Conservation (phyloP, 2,329 filamentous ascomycete genomes). For the Cladorrhinum sp. region DNA sequence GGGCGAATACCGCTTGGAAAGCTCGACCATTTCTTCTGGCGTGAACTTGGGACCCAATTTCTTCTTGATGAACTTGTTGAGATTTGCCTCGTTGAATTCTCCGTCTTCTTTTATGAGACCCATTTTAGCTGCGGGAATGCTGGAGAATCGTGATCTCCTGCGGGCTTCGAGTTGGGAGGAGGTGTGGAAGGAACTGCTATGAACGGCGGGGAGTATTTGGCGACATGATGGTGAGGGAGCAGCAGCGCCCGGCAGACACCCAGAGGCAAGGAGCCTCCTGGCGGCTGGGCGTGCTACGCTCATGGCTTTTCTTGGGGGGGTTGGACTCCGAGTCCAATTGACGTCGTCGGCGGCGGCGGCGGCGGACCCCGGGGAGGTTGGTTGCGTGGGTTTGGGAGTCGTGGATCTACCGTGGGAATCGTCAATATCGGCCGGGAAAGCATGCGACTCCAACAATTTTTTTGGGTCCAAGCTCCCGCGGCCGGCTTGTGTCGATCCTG, state of each 20-base stretch:
- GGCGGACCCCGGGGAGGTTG: slow-evolving; percentile 6
- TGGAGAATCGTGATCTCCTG: slow-evolving; percentile 50
- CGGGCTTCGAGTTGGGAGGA: slow-evolving; percentile 46
- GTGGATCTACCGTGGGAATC: slow-evolving; percentile 6
- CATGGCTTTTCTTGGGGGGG: slow-evolving; percentile 37
- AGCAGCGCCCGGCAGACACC: slow-evolving; percentile 38
- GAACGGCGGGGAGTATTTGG: slow-evolving; percentile 35
- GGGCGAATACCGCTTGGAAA: slow-evolving; percentile 69
- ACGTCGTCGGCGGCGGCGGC: not conserved
- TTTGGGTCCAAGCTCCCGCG: slow-evolving; percentile 22
- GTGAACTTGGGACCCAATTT: slow-evolving; percentile 61
- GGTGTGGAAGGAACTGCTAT: slow-evolving; percentile 45
- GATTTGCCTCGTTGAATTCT: slow-evolving; percentile 34
- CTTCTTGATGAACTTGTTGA: slow-evolving; percentile 45
- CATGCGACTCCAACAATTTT: slow-evolving; percentile 24
- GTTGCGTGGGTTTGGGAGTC: slow-evolving; percentile 3
- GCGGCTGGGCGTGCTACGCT: slow-evolving; percentile 52
- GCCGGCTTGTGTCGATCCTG: not conserved
- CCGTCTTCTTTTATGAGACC: slow-evolving; percentile 38
- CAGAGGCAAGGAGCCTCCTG: slow-evolving; percentile 52
- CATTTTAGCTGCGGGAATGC: slow-evolving; percentile 50
- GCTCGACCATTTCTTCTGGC: slow-evolving; percentile 58
- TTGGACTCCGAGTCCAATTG: slow-evolving; percentile 15
- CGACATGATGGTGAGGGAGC: slow-evolving; percentile 25
- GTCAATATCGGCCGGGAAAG: slow-evolving; percentile 9